These are phyloP conservation scores for Osmozyma mogii DNA, from an alignment of 805 yeast genomes.

Conservation along the genomic window DNA sequence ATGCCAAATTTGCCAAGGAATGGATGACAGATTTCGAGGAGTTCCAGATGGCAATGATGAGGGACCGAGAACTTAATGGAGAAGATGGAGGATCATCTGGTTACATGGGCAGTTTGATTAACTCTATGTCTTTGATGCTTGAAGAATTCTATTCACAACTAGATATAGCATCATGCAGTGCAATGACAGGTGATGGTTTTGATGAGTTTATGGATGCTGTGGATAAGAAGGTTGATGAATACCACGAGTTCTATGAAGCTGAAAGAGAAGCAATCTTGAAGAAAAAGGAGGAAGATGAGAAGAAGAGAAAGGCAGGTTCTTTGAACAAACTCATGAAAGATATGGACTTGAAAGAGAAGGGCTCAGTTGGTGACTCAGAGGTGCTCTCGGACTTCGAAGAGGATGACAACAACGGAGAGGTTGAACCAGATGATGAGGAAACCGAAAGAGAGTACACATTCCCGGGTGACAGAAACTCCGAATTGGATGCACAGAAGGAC, in stretches of 20 bases:
- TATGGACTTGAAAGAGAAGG: conserved; percentile 51
- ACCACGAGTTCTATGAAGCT: conserved; percentile 68
- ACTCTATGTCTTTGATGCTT: conserved; percentile 90
- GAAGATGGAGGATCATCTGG: conserved; percentile 62
- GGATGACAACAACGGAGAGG: conserved; percentile 40
- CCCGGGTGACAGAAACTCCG: conserved; percentile 59
- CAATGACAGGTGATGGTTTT: conserved; percentile 90
- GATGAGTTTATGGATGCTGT: conserved; percentile 84
- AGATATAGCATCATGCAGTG: conserved; percentile 88
- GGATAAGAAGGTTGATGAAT: conserved; percentile 82
- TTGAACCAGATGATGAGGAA: conserved; percentile 41
- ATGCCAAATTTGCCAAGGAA: conserved; percentile 80
- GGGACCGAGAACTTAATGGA: conserved; percentile 59
- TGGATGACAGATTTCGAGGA: conserved; percentile 98
- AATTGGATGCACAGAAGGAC: conserved; percentile 41
- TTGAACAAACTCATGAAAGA: conserved; percentile 77
- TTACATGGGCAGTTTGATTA: conserved; percentile 88
- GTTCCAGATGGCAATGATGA: conserved; percentile 71
- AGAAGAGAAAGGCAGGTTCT: conserved; percentile 61
- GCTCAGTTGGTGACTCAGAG: conserved; percentile 25
- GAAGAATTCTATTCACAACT: conserved; percentile 93
- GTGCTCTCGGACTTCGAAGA: conserved; percentile 46
- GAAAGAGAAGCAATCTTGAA: conserved; percentile 79
- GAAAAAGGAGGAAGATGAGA: conserved; percentile 70
- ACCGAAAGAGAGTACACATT: conserved; percentile 60